Base-by-base conservation (phyloP, 2,329 filamentous ascomycete genomes). In the Ceratocystis albifundus region DNA sequence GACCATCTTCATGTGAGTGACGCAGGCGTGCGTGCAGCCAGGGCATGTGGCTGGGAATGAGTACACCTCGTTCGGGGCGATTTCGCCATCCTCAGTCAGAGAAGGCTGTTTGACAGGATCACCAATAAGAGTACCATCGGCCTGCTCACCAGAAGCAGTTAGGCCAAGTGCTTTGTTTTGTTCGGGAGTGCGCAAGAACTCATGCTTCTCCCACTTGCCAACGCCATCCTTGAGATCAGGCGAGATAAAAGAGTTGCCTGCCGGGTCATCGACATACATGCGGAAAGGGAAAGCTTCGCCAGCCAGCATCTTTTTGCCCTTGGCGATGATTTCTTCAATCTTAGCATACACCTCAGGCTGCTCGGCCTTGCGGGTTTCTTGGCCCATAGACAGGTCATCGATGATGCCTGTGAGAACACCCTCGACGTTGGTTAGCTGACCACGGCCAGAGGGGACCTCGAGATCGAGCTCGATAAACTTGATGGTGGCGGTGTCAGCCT, bases 1-100 rank as follows among this genome's bases (percentile, higher is more conserved):
- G 67, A 97, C 90, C 87, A 96, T 96, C 80, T 96, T 96, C 90
- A 96, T 96, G 76, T 96, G 92, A 8, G 95, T 96, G 3, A 86
- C 85, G 77, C 92, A 96, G 3, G 85, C 79, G 76, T 89, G 89
- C 73, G 87, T 86, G 80, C 94, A 99, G 69, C 90, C 93, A 0
- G 94, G 94, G 75, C 94, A 99, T 67, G 86, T 89, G 5, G 92
- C 88, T 2, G 93, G 93, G 77, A 99, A 94, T 68, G 86, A 87
- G 79, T 97, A 97, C 32, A 96, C 88, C 75, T 96, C 88, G 74
- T 96, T 88, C 70, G 88, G 90, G 61, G 94, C 82, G 71, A 97
- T 94, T n/a, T 96, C 88, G 36, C 89, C 87, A 55, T 88, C 84
- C 3, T 75, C 74, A 30, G 74, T 75, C 32, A 81, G 75, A 17